Evolutionary conservation across 2,329 filamentous ascomycete genomes (phyloP).

Genomic region (Dichotomopilus funicola): DNA sequence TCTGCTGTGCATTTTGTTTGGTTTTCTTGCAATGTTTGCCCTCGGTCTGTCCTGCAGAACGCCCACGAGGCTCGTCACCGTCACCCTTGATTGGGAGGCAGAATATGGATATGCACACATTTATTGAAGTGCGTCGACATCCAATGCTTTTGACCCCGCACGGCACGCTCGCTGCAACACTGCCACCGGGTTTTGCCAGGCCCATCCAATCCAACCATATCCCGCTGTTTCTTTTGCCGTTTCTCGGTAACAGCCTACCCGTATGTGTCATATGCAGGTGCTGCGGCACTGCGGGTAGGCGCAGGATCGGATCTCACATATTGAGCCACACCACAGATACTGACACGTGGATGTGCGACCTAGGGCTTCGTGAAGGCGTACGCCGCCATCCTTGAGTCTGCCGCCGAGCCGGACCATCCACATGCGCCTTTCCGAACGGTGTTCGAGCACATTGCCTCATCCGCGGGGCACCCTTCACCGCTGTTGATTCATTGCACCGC

Average conservation of each 20-base stretch:
- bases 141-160: too few species aligned
- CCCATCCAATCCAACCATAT: neutral
- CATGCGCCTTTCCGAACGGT: conserved; percentile 50
- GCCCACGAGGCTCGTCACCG: neutral
- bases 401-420: conserved; percentile 36
- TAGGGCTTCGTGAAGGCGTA: conserved; percentile 60
- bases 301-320: neutral
- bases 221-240: neutral
- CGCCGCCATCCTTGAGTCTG: conserved; percentile 50
- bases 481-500: conserved; percentile 67
- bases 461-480: conserved; percentile 33
- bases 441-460: conserved; percentile 48
- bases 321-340: conserved; percentile 1
- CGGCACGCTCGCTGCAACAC: too few species aligned
- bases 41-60: neutral
- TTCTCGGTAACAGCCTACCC: neutral
- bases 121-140: too few species aligned
- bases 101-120: neutral
- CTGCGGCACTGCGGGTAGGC: too few species aligned
- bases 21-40: too few species aligned
- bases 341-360: conserved; percentile 2
- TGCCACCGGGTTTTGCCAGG: too few species aligned
- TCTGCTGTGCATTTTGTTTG: too few species aligned
- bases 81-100: neutral
- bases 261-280: too few species aligned